Evolutionary conservation across 177 flowering plant genomes (phyloP), one percentile per base, ranked within the genome.

Genomic region (Telopea speciosissima): DNA sequence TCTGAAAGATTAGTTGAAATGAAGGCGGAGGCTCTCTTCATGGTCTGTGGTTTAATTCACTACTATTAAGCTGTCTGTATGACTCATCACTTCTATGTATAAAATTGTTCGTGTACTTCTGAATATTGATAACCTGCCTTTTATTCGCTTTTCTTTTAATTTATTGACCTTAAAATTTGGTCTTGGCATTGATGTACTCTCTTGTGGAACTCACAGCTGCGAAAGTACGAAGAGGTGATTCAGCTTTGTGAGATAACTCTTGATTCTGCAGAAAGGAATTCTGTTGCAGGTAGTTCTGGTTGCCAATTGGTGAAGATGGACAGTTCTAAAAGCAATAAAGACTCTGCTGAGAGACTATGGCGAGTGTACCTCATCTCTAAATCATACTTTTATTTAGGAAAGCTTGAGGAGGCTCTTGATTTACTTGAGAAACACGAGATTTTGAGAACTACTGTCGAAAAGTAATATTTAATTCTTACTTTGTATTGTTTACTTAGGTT

Each of bases 1-100:
- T 89, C 99, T 10, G 99, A 93, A 66, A 87, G 71, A 70, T 77
- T 96, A 70, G 75, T 91, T 73, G 83, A 88, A 83, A 84, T 91
- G 90, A 96, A 91, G 83, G 96, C 91, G 24, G 86, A 88, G 85
- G 90, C 97, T 74, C 83, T 93, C 6, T 85, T 70, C 73, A 24
- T 80, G 90, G 99, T 96, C 23, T 74, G 87, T 86, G 25, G 19
- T 60, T 74, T 78, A 40, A 62, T 70, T 44, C 24, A 10, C 36
- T 36, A 13, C 23, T 44, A 23, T 16, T 31, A 24, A 21, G 52
- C 65, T 40, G n/a, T 31, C 61, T 16, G 4, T 49, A 49, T 16
- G 5, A 49, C 54, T 49, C 3, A 19, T 49, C 19, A 49, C 17
- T 49, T 49, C 7, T 49, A 49, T 58, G 14, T n/a, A 58, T 9